Evolutionary conservation across 305 asterid genomes (phyloP).

Genomic region (Striga hermonthica): DNA sequence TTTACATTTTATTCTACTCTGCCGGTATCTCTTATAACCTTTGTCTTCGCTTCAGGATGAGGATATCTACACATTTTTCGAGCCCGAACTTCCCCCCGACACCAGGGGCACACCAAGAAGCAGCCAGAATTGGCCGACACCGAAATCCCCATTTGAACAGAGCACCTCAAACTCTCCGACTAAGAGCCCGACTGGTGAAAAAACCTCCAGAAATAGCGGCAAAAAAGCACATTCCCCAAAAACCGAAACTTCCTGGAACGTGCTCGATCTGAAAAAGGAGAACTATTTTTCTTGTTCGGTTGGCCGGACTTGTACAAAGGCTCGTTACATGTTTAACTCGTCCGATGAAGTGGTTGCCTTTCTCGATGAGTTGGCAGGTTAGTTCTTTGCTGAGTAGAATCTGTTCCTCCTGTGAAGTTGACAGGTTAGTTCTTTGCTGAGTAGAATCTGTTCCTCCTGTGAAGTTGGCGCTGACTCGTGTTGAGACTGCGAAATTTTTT

Average conservation of each 20-base stretch:
- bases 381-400: constrained; percentile 24
- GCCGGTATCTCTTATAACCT: not conserved
- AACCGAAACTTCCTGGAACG: constrained; percentile 54
- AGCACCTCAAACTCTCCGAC: constrained; percentile 43
- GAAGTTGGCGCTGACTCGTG: constrained; percentile 18
- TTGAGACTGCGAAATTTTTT: constrained; percentile 18
- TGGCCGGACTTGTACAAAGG: constrained; percentile 66
- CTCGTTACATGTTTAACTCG: constrained; percentile 55
- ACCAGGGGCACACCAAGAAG: constrained; percentile 39
- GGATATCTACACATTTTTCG: constrained; percentile 71
- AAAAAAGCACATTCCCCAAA: constrained; percentile 44
- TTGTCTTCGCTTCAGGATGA: constrained; percentile 56
- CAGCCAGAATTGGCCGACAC: constrained; percentile 41
- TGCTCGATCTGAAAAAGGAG: constrained; percentile 73
- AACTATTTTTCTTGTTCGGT: constrained; percentile 86
- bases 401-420: constrained; percentile 28
- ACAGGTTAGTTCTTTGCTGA: constrained; percentile 32
- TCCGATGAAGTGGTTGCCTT: constrained; percentile 56
- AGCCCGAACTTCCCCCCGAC: constrained; percentile 73
- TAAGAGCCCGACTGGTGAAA: constrained; percentile 30
- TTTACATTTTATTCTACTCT: not conserved
- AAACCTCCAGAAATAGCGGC: constrained; percentile 1
- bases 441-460: constrained; percentile 20
- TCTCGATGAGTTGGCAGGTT: constrained; percentile 50
- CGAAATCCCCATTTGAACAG: constrained; percentile 43